Percentiles rank a stretch among this genome's conserved stretches.
These are phyloP conservation scores for Apiospora pterosperma DNA, from an alignment of 2,329 filamentous ascomycete genomes.

Conservation along the genomic window DNA sequence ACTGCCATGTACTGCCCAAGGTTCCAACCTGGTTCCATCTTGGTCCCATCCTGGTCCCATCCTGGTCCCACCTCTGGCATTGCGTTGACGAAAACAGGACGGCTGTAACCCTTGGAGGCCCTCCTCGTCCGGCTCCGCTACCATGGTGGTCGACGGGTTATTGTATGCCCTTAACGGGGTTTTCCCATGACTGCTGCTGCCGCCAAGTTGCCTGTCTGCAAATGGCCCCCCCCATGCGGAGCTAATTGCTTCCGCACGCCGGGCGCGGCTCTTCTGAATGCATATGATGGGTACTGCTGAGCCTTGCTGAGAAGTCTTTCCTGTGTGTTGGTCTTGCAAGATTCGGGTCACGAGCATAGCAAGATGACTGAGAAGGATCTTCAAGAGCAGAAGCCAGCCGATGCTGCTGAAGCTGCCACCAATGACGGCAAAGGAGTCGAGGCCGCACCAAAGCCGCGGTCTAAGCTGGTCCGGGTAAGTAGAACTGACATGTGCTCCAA, in stretches of 20 bases:
- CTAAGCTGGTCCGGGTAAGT: not conserved
- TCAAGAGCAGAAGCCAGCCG: not conserved
- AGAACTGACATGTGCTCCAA: not conserved
- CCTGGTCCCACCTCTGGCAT: not conserved
- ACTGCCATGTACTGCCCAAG: not conserved
- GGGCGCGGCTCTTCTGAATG: not conserved
- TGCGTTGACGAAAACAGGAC: not conserved
- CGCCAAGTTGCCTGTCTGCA: too few relatives aligned
- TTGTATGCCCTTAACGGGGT: not conserved
- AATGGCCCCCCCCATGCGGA: too few relatives aligned
- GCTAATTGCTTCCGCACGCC: conserved; percentile 1
- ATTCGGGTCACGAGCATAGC: not conserved
- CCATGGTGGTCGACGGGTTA: not conserved
- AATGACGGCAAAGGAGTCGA: not conserved
- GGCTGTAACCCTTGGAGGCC: not conserved
- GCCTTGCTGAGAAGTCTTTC: conserved; percentile 1
- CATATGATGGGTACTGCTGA: not conserved
- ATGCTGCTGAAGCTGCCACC: not conserved
- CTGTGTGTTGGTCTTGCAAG: not conserved
- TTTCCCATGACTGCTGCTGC: not conserved
- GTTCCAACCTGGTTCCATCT: not conserved
- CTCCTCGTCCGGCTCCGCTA: not conserved
- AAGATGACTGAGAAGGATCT: not conserved
- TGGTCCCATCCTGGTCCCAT: not conserved
- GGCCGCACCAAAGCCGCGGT: not conserved